Conservation (phyloP, 2,329 filamentous ascomycete genomes). For the Tolypocladium album region DNA sequence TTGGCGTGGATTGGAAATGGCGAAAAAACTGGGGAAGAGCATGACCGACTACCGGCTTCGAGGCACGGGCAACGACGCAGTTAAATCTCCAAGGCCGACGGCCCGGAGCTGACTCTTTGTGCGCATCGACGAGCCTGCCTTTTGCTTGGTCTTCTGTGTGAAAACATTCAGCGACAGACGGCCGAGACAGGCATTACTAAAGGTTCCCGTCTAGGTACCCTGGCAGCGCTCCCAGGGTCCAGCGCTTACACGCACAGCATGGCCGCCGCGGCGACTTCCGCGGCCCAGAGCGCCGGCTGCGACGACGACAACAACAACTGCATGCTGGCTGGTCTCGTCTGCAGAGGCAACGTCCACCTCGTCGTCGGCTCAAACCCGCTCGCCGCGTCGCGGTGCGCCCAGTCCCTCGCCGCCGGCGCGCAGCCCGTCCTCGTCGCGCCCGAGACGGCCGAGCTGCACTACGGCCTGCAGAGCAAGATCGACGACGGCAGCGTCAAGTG, state of each 20-base stretch:
- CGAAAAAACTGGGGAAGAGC: slow-evolving; percentile 3
- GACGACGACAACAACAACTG: neutral
- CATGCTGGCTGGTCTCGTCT: slow-evolving; percentile 63
- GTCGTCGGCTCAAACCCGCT: slow-evolving; percentile 80
- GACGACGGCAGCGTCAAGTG: slow-evolving; percentile 57
- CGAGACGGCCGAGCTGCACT: slow-evolving; percentile 46
- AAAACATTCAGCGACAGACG: too few relatives aligned
- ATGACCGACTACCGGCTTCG: neutral
- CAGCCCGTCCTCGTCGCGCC: slow-evolving; percentile 69
- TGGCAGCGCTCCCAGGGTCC: neutral
- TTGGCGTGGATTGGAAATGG: slow-evolving; percentile 5
- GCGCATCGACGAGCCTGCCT: too few relatives aligned
- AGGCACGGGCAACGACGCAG: neutral
- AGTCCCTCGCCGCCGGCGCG: slow-evolving; percentile 74
- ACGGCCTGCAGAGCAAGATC: slow-evolving; percentile 49
- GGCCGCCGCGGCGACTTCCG: neutral
- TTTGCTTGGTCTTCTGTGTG: too few relatives aligned
- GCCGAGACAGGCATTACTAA: neutral
- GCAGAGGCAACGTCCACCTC: slow-evolving; percentile 63
- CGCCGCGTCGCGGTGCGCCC: slow-evolving; percentile 71
- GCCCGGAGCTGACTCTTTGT: neutral
- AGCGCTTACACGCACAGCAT: neutral
- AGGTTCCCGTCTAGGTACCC: too few relatives aligned
- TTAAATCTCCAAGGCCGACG: neutral
- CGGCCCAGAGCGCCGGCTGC: neutral